Evolutionary conservation across 2,329 filamentous ascomycete species (phyloP).

Genomic region (Sordariomycetes sp.): DNA sequence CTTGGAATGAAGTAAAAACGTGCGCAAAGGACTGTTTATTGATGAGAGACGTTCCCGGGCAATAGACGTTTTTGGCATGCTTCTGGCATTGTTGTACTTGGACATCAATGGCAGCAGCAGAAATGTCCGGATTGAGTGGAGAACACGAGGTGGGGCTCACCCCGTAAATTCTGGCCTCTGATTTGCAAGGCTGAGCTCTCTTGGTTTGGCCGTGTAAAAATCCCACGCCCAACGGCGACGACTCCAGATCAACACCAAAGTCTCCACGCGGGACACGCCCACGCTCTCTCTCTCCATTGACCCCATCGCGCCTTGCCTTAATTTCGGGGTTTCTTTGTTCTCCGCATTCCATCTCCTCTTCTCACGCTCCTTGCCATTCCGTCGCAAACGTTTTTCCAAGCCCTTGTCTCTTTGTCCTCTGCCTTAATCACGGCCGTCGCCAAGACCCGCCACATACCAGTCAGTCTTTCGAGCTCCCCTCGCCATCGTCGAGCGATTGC

Average conservation of each 20-base stretch:
- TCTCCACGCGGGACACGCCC: constrained; percentile 3
- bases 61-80: too few relatives aligned
- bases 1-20: too few relatives aligned
- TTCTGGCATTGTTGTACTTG: too few relatives aligned
- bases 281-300: background rate
- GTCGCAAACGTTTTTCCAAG: background rate
- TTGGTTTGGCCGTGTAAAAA: background rate
- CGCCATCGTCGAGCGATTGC: background rate
- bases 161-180: too few relatives aligned
- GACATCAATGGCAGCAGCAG: too few relatives aligned
- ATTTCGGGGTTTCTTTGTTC: background rate
- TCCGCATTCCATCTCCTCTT: background rate
- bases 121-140: too few relatives aligned
- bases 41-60: too few relatives aligned
- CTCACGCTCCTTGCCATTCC: background rate
- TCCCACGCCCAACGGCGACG: constrained; percentile 1
- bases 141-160: too few relatives aligned
- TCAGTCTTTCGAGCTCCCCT: background rate
- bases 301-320: constrained; percentile 1
- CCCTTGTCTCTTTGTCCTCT: background rate
- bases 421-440: background rate
- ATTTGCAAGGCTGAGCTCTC: constrained; percentile 1
- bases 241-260: background rate
- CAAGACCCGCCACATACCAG: background rate
- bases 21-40: too few relatives aligned